Base-by-base conservation (phyloP, 225 moss, liverwort and hornwort species). In the Thuidium tamariscinum region DNA sequence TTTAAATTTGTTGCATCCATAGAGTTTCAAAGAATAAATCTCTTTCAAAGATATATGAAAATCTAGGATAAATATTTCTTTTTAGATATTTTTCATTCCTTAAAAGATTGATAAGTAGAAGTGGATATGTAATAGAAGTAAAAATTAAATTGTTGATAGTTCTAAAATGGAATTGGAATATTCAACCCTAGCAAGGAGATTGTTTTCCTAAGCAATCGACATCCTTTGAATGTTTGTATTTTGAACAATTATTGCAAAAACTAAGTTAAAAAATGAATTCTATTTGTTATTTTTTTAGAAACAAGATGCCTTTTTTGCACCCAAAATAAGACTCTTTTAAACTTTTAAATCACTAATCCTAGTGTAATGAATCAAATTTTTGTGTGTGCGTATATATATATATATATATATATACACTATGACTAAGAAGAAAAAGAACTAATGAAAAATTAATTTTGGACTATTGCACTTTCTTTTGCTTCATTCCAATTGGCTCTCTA, bases 161-260 rank as follows among this genome's bases (percentile, higher is more conserved):
- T 25, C 6, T 46, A 17, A 42, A 44, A 18, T 30, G 2, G 7
- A 30, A 46, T 44, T 44, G 29, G 44, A 27, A 8, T 6, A 71
- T 70, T 27, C 42, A 42, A 70, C 16, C 2, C 2, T 41, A 16
- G 16, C 15, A 16, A 16, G 15, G 27, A 44, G 9, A 27, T 71
- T 71, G 15, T 16, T 44, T 70, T 15, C 26, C 1, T 0, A 42
- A 70, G 9, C 27, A 5, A 16, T 42, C 5, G 5, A 2, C 0
- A 5, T 0, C 16, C 2, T 5, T 9, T 9, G 0, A 27, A 16
- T 5, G 0, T 70, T 70, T 44, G 9, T 9, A 0, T 70, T 42
- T 42, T 42, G 5, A 42, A 42, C 5, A 42, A 42, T 42, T 42
- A 25, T 42, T 70, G 15, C 9, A 2, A 44, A 70, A 44, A 44